These are phyloP conservation scores for Dysphania ambrosioides DNA, from an alignment of 148 eudicot species.

Conservation along the genomic window DNA sequence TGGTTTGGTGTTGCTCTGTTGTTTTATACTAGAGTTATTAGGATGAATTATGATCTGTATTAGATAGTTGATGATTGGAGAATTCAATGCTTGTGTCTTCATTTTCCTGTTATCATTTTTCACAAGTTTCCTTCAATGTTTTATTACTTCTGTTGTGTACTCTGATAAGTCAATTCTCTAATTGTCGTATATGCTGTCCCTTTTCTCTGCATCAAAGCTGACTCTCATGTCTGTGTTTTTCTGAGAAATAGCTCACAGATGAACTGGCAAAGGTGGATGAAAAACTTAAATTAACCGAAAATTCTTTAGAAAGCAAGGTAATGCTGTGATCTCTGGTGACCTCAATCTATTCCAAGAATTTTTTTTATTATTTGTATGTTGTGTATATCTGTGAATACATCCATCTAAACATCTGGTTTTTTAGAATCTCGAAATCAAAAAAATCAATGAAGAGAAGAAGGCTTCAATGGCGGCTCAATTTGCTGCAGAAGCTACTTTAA, in stretches of 20 bases:
- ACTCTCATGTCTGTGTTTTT: conserved; percentile 15
- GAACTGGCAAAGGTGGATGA: conserved; percentile 70
- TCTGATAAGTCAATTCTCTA: neutral
- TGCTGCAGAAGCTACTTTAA: conserved; percentile 99
- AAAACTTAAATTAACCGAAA: conserved; percentile 78
- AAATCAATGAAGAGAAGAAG: conserved; percentile 85
- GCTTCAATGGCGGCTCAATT: conserved; percentile 92
- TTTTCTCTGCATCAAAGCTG: conserved; percentile 13
- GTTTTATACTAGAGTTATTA: too few species aligned
- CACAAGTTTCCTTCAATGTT: neutral
- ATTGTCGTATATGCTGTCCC: neutral
- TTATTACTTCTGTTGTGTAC: neutral
- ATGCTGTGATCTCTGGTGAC: neutral
- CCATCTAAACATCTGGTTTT: conserved; percentile 16
- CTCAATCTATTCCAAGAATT: neutral
- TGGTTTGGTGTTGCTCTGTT: neutral
- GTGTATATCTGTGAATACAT: conserved; percentile 1
- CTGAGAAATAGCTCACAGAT: conserved; percentile 57
- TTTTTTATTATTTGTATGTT: neutral
- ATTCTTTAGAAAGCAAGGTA: conserved; percentile 91
- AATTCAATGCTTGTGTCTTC: neutral
- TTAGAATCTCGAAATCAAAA: conserved; percentile 86
- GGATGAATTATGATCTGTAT: neutral
- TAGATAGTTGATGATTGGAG: neutral
- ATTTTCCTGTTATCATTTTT: neutral